Conservation (phyloP, 306 rosid species). For the Prosopis cineraria region DNA sequence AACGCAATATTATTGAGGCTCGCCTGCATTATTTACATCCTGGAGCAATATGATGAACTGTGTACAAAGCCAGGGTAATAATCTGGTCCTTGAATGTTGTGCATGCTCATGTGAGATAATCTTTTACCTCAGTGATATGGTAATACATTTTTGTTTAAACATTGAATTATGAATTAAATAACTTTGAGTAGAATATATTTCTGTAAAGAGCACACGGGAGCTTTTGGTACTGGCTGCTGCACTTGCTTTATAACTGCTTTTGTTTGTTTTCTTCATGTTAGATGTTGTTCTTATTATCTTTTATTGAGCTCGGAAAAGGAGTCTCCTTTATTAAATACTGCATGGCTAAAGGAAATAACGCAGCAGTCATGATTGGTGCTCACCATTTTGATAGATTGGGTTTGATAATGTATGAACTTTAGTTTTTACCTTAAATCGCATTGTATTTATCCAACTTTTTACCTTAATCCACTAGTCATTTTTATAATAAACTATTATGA, state of each 20-base stretch:
- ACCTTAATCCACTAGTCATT: no score
- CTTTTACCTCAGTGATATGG: conserved; percentile 13
- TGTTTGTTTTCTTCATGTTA: no score
- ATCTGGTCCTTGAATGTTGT: conserved; percentile 28
- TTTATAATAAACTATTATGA: no score
- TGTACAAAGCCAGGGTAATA: conserved; percentile 68
- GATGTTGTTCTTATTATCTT: conserved; percentile 36
- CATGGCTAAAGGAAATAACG: conserved; percentile 35
- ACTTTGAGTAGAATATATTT: background rate
- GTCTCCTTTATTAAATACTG: conserved; percentile 44
- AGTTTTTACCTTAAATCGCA: no score
- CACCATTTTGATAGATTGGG: no score
- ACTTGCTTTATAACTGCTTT: no score
- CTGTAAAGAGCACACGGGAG: conserved; percentile 18
- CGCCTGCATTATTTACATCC: conserved; percentile 72
- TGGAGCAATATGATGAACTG: conserved; percentile 79
- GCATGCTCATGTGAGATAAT: background rate
- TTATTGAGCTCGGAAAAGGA: conserved; percentile 43
- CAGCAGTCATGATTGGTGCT: conserved; percentile 39
- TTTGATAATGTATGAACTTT: no score
- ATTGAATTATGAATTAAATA: background rate
- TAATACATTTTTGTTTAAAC: background rate
- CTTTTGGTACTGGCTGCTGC: no score
- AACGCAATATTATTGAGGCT: conserved; percentile 76
- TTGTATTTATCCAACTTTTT: no score